These are phyloP conservation scores for Parathielavia hyrcaniae DNA, from an alignment of 495 filamentous ascomycete genomes.

Conservation along the genomic window DNA sequence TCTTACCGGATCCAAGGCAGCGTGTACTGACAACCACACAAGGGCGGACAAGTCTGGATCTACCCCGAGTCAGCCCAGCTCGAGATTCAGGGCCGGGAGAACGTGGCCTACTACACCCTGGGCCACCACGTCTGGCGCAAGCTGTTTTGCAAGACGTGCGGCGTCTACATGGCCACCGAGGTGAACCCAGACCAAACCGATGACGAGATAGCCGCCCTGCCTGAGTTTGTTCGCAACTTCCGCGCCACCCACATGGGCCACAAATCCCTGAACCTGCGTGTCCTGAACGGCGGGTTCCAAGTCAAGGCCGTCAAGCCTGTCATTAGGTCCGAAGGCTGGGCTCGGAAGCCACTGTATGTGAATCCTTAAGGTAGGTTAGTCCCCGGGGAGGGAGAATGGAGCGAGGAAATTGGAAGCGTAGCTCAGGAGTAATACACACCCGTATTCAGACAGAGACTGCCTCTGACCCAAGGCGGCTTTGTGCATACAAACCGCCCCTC, in stretches of 20 bases:
- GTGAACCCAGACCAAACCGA: conserved; percentile 21
- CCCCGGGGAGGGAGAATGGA: no score
- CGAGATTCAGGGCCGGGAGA: conserved; percentile 31
- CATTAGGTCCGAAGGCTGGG: conserved; percentile 25
- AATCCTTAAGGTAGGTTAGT: conserved; percentile 27
- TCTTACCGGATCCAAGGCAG: no score
- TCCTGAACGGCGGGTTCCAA: conserved; percentile 30
- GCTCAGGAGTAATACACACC: background rate
- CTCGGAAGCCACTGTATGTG: conserved; percentile 26
- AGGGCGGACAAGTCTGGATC: conserved; percentile 32
- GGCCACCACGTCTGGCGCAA: conserved; percentile 25
- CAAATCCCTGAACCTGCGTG: conserved; percentile 31
- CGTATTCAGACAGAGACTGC: no score
- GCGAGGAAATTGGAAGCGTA: no score
- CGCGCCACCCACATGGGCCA: background rate
- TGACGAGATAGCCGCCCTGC: conserved; percentile 21
- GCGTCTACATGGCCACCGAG: conserved; percentile 30
- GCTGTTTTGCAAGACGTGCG: conserved; percentile 44
- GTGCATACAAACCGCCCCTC: no score
- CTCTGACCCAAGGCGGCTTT: no score
- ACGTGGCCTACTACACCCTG: conserved; percentile 35
- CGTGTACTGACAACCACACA: background rate
- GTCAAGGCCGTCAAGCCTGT: conserved; percentile 24
- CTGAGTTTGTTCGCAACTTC: conserved; percentile 17
- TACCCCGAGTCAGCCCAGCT: conserved; percentile 33